These are phyloP conservation scores for Ogataea haglerorum DNA, from an alignment of 805 yeast genomes.

Conservation along the genomic window DNA sequence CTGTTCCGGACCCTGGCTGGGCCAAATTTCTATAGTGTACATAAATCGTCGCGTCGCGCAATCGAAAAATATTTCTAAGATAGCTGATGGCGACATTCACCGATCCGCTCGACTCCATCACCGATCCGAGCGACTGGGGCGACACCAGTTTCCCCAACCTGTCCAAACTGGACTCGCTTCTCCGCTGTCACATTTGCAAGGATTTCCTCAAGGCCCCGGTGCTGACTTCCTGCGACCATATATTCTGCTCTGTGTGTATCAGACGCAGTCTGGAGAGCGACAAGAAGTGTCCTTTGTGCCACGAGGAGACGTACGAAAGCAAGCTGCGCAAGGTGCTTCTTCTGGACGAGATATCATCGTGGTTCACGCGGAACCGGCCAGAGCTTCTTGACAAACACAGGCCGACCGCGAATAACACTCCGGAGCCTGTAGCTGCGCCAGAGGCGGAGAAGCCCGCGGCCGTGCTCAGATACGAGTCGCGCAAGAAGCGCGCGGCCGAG, in stretches of 20 bases:
- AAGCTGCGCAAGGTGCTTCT: constrained; percentile 61
- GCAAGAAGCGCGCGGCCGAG: constrained; percentile 19
- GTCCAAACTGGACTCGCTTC: constrained; percentile 59
- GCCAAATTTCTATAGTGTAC: constrained; percentile 3
- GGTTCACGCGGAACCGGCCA: constrained; percentile 45
- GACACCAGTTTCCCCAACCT: constrained; percentile 52
- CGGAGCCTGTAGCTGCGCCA: constrained; percentile 4
- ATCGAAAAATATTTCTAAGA: constrained; percentile 6
- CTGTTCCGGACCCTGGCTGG: constrained; percentile 28
- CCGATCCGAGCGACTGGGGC: constrained; percentile 75
- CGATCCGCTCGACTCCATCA: constrained; percentile 31
- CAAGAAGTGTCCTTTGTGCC: constrained; percentile 75
- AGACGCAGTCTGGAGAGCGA: constrained; percentile 61
- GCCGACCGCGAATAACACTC: constrained; percentile 8
- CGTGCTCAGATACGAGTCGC: constrained; percentile 11
- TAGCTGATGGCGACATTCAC: constrained; percentile 15
- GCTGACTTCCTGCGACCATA: constrained; percentile 80
- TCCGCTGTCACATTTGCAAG: constrained; percentile 86
- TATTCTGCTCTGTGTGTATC: constrained; percentile 86
- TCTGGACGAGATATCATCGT: constrained; percentile 65
- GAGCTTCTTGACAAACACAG: constrained; percentile 32
- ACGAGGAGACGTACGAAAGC: constrained; percentile 65
- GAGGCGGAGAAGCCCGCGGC: constrained; percentile 28
- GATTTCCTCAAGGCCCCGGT: constrained; percentile 80
- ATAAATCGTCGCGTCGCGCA: constrained; percentile 14